A percentile compares a stretch with the other conserved stretches of the same genome.
Evolutionary conservation across 768 basidiomycete species (phyloP).

Genomic region (Kwoniella sp.): DNA sequence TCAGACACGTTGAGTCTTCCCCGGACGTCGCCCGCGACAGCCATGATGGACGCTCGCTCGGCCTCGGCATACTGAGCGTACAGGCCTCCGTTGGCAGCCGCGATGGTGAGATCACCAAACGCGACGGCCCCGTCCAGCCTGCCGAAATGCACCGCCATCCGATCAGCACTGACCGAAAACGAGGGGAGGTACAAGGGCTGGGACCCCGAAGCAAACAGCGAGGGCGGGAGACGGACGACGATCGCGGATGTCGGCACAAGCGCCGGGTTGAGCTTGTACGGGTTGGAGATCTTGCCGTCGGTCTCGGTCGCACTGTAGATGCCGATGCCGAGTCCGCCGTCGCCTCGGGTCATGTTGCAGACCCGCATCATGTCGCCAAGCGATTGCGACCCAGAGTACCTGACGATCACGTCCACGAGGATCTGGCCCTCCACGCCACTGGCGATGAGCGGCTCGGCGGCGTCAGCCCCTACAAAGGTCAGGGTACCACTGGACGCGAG

Average conservation of each 20-base stretch:
- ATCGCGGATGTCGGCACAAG: constrained; percentile 29
- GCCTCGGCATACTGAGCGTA: constrained; percentile 33
- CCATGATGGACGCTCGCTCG: constrained; percentile 23
- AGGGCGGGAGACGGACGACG: constrained; percentile 37
- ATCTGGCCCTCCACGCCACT: constrained; percentile 34
- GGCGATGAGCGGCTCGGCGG: constrained; percentile 12
- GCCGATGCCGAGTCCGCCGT: constrained; percentile 37
- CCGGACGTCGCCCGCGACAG: constrained; percentile 29
- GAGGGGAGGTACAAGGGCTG: constrained; percentile 15
- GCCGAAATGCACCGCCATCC: constrained; percentile 41
- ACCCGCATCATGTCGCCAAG: constrained; percentile 31
- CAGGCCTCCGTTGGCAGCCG: constrained; percentile 32
- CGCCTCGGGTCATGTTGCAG: constrained; percentile 31
- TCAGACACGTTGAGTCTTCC: constrained; percentile 43
- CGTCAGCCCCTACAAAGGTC: constrained; percentile 39
- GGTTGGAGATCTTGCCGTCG: constrained; percentile 38
- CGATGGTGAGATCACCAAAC: constrained; percentile 26
- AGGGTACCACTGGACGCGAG: constrained; percentile 38
- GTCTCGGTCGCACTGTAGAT: constrained; percentile 38
- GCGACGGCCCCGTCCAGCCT: constrained; percentile 26
- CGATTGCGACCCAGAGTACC: constrained; percentile 27
- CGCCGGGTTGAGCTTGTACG: constrained; percentile 31
- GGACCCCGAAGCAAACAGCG: constrained; percentile 1
- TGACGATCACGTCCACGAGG: constrained; percentile 40
- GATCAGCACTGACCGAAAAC: constrained; percentile 27